phyloP scores from a whole-genome alignment of 2,329 filamentous ascomycete genomes.

The Pseudogymnoascus sp. region DNA sequence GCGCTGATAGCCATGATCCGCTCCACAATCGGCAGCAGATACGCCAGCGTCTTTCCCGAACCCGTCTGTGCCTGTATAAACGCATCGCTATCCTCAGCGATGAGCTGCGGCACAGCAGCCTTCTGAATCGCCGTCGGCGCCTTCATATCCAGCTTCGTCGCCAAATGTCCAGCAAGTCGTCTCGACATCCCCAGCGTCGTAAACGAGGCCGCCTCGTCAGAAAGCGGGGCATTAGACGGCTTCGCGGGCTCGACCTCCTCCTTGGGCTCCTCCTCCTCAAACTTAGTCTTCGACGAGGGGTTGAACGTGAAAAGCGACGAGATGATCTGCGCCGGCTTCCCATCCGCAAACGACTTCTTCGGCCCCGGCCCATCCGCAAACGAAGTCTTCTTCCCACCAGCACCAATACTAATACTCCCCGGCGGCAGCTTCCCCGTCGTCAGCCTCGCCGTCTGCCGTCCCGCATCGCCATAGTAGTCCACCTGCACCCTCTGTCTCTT shows the following conservation, averaged over 20 bases:
- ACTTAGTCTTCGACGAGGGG: conserved; percentile 59
- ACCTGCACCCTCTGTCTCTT: conserved; percentile 39
- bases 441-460: conserved; percentile 16
- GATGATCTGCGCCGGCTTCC: conserved; percentile 56
- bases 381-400: conserved; percentile 16
- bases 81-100: conserved; percentile 76
- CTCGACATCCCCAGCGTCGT: conserved; percentile 75
- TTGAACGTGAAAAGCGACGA: conserved; percentile 93
- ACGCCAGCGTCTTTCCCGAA: conserved; percentile 95
- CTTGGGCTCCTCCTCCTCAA: conserved; percentile 35
- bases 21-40: conserved; percentile 85
- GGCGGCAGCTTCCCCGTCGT: conserved; percentile 31
- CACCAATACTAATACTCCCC: conserved; percentile 27
- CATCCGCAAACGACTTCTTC: conserved; percentile 23
- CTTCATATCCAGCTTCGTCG: conserved; percentile 78
- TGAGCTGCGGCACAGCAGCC: conserved; percentile 70
- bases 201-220: conserved; percentile 77
- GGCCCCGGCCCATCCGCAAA: conserved; percentile 17
- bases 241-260: conserved; percentile 49
- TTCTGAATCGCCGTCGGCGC: conserved; percentile 93
- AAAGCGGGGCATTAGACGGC: conserved; percentile 84
- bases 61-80: conserved; percentile 97
- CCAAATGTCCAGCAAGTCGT: conserved; percentile 70
- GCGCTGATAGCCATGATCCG: conserved; percentile 70
- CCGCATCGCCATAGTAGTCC: conserved; percentile 9